Conservation (phyloP, 2,329 filamentous ascomycete species). For the Zymoseptoria brevis region DNA sequence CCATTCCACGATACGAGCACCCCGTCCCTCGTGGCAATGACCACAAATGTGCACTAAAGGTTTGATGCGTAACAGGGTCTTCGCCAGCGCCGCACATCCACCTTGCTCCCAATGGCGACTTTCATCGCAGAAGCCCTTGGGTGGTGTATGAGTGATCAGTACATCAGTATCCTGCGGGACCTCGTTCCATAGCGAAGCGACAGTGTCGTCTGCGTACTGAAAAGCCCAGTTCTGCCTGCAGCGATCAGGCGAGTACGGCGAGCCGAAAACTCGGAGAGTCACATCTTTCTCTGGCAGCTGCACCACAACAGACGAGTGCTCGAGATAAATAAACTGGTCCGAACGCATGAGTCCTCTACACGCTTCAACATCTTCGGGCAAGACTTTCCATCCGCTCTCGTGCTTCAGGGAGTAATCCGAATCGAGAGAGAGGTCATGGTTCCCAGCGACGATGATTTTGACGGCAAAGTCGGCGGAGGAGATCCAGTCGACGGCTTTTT, state of each 20-base stretch:
- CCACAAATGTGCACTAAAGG: conserved; percentile 62
- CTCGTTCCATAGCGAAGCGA: conserved; percentile 47
- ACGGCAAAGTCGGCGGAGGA: conserved; percentile 59
- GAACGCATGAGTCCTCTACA: conserved; percentile 48
- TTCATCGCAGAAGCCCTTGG: conserved; percentile 51
- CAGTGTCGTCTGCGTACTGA: conserved; percentile 44
- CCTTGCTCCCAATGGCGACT: conserved; percentile 32
- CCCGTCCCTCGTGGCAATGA: conserved; percentile 62
- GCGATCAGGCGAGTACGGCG: conserved; percentile 51
- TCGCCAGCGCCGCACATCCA: conserved; percentile 55
- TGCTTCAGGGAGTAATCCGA: conserved; percentile 23
- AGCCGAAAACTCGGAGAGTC: conserved; percentile 61
- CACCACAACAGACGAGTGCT: conserved; percentile 49
- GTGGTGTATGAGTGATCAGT: conserved; percentile 63
- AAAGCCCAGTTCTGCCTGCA: conserved; percentile 54
- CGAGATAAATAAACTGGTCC: conserved; percentile 56
- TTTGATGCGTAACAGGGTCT: conserved; percentile 51
- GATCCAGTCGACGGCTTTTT: conserved; percentile 58
- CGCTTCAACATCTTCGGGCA: conserved; percentile 39
- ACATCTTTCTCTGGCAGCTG: conserved; percentile 53
- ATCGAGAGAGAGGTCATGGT: conserved; percentile 68
- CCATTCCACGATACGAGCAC: conserved; percentile 57
- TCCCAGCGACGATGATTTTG: conserved; percentile 65
- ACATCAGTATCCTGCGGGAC: conserved; percentile 58
- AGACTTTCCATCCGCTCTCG: conserved; percentile 15